phyloP scores from a whole-genome alignment of 345 rosid genomes.

The Eucalyptus sp. region DNA sequence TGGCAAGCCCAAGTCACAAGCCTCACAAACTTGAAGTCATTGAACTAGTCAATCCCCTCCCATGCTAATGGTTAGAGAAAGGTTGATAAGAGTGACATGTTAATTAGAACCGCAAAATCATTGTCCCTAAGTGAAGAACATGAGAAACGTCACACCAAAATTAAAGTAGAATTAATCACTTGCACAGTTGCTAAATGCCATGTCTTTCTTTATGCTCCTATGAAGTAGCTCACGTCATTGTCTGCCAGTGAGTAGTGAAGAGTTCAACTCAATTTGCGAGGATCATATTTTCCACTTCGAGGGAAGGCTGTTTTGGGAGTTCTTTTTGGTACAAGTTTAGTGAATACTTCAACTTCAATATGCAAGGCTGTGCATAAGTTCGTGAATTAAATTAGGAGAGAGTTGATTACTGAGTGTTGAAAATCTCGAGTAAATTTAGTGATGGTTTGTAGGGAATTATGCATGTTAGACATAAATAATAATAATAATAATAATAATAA shows the following conservation, averaged over 20 bases:
- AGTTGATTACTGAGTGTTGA: no score
- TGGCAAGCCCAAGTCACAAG: background rate
- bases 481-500: no score
- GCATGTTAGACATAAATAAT: no score
- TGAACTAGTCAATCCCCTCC: background rate
- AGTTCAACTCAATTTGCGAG: background rate
- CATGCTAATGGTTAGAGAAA: background rate
- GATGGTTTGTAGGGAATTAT: no score
- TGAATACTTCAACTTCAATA: background rate
- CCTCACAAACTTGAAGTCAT: background rate
- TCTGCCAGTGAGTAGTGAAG: rapidly evolving
- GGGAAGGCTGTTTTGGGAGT: background rate
- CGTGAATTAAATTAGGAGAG: background rate
- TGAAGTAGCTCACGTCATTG: background rate
- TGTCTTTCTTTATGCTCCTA: background rate
- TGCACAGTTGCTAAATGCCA: rapidly evolving
- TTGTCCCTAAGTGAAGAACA: background rate
- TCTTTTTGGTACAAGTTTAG: background rate
- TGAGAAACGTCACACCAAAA: background rate
- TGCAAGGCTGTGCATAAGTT: background rate
- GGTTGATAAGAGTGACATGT: background rate
- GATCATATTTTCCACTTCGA: background rate
- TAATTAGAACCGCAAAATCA: background rate
- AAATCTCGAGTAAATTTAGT: no score
- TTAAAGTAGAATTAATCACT: background rate